Evolutionary conservation across 805 yeast genomes (phyloP), one percentile per base, ranked within the genome.

Genomic region (Zygosaccharomyces pseudorouxii): DNA sequence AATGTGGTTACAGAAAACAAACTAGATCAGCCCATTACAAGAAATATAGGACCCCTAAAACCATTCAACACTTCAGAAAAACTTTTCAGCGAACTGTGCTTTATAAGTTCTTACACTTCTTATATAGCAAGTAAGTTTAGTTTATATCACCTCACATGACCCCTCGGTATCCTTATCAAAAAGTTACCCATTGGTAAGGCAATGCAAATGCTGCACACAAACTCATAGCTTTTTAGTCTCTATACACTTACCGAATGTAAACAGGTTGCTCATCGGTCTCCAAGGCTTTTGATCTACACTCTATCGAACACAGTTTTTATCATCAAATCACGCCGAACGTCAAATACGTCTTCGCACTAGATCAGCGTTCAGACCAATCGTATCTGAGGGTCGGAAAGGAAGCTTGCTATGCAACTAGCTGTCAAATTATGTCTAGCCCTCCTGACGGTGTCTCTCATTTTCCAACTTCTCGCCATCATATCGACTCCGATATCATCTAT

Each of bases 401-500:
- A 38, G 18, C 16, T 12, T n/a, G 29, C 41, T 18, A 41, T 41
- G 44, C 22, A 8, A 1, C 28, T 41, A 16, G 23, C 36, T 9
- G 35, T 41, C 27, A 20, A 23, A 8, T 11, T 41, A 2, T 28
- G 44, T 18, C 44, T 41, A 8, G 57, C 69, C 38, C 62, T 79
- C 22, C 67, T 79, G 20, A 63, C 72, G 4, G 60, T 80, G 4
- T 75, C 87, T 1, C 72, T 81, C 51, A 76, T 76, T 2, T 73
- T 83, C 46, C 85, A 83, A 55, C 62, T 83, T 14, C 59, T 83
- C 2, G 77, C 89, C 0, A 75, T 82, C 4, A 55, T 84, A 7
- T 72, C 89, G 0, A 82, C 75, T 2, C 92, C 92, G 0, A 65
- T 84, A 12, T 75, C 85, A 0, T 57, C 62, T 9, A 50, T 84